Conservation (phyloP, 2,329 filamentous ascomycete species). For the Ophiostoma triangulosporum region DNA sequence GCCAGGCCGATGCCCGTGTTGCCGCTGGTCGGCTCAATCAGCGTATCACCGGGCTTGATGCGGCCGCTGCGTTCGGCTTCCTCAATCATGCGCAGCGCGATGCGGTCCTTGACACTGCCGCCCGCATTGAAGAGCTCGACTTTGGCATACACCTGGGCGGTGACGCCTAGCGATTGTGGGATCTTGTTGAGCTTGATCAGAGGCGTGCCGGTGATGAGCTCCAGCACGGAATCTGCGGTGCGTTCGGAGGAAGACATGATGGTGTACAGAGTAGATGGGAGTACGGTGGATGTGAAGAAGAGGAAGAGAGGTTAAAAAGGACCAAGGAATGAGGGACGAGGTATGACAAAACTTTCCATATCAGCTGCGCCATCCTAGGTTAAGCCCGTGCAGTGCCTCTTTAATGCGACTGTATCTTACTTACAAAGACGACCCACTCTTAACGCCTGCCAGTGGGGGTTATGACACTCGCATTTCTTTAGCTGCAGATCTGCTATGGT, state of each 20-base stretch:
- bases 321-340: neutral
- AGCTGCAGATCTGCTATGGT: neutral
- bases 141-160: conserved; percentile 82
- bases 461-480: neutral
- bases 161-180: conserved; percentile 77
- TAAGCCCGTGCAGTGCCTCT: neutral
- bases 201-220: conserved; percentile 93
- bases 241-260: conserved; percentile 6
- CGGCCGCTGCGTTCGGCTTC: conserved; percentile 81
- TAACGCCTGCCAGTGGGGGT: neutral
- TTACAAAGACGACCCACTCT: conserved; percentile 1
- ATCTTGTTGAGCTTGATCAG: conserved; percentile 88
- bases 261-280: neutral
- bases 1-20: conserved; percentile 97
- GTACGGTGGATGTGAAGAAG: neutral
- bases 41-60: conserved; percentile 91
- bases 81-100: conserved; percentile 94
- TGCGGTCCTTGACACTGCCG: conserved; percentile 87
- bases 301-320: neutral
- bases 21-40: conserved; percentile 95
- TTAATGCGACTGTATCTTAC: no score
- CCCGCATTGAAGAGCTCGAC: conserved; percentile 89
- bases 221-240: conserved; percentile 19
- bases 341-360: neutral
- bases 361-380: neutral